Evolutionary conservation across 2,329 filamentous ascomycete genomes (phyloP).

Genomic region (Fusarium ambrosium): DNA sequence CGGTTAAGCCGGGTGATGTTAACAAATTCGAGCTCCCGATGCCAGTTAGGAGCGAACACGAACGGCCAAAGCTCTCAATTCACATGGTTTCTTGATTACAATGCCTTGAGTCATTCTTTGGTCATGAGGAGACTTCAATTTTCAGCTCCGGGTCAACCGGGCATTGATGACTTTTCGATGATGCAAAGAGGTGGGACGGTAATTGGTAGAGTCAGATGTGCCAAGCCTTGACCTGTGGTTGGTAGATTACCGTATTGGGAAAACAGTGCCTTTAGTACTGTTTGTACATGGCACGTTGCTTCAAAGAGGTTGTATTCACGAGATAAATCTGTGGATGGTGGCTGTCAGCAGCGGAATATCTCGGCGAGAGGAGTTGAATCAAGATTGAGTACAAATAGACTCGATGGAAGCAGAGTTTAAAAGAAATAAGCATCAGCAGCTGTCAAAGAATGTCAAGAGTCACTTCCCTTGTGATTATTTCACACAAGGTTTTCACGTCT

Average conservation of each 20-base stretch:
- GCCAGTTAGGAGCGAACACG: too few species aligned
- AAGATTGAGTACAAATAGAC: neutral
- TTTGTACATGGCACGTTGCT: neutral
- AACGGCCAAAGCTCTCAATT: neutral
- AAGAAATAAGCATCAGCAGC: neutral
- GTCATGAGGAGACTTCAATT: neutral
- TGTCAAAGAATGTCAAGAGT: neutral
- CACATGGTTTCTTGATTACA: neutral
- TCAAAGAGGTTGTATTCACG: neutral
- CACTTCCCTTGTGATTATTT: neutral
- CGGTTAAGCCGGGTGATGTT: neutral
- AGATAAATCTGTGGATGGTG: neutral
- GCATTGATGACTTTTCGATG: slow-evolving; percentile 1
- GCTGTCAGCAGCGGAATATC: neutral
- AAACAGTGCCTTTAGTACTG: slow-evolving; percentile 6
- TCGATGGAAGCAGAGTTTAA: neutral
- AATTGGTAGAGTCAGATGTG: neutral
- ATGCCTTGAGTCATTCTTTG: neutral
- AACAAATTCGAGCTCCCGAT: neutral
- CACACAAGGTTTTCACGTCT: neutral
- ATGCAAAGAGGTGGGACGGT: slow-evolving; percentile 1
- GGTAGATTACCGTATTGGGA: slow-evolving; percentile 9
- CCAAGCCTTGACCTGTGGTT: neutral
- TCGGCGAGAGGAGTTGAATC: neutral
- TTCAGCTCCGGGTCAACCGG: neutral